phyloP scores from a whole-genome alignment of 2,329 filamentous ascomycete genomes.

The Cadophora gregata region DNA sequence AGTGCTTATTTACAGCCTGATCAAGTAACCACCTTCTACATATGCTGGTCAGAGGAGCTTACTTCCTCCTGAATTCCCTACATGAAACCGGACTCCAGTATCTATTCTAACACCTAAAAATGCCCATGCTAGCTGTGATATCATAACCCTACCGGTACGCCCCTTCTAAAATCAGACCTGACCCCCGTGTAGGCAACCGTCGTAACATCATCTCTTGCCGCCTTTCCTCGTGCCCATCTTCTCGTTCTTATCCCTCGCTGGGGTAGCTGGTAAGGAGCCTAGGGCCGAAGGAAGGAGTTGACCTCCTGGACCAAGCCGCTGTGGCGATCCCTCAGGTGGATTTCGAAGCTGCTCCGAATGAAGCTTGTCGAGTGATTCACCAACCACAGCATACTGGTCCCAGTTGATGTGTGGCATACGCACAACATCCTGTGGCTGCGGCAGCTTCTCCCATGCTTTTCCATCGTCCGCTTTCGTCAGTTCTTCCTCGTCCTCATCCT shows the following conservation, averaged over 20 bases:
- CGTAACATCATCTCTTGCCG: constrained; percentile 31
- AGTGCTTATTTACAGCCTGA: neutral
- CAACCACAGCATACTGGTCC: constrained; percentile 91
- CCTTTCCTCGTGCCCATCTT: constrained; percentile 35
- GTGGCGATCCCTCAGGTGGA: constrained; percentile 63
- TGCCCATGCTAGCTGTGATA: neutral
- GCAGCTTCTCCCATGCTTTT: constrained; percentile 66
- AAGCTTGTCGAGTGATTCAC: constrained; percentile 81
- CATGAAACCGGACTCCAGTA: neutral
- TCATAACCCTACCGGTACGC: neutral
- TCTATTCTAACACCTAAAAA: neutral
- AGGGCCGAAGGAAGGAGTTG: constrained; percentile 55
- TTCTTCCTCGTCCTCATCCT: constrained; percentile 43
- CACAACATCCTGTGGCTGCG: constrained; percentile 80
- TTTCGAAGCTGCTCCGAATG: constrained; percentile 78
- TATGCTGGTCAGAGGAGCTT: neutral
- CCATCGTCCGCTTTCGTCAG: constrained; percentile 30
- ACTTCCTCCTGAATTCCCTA: neutral
- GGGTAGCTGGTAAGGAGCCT: constrained; percentile 62
- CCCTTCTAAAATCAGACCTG: neutral
- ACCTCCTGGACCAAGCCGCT: constrained; percentile 49
- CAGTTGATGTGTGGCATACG: constrained; percentile 92
- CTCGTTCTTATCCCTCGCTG: constrained; percentile 56
- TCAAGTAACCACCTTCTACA: neutral
- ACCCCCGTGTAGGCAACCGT: neutral